A percentile compares a stretch with the other conserved stretches of the same genome.
Conservation (phyloP, 345 rosid genomes). For the Hirschfeldia incana region DNA sequence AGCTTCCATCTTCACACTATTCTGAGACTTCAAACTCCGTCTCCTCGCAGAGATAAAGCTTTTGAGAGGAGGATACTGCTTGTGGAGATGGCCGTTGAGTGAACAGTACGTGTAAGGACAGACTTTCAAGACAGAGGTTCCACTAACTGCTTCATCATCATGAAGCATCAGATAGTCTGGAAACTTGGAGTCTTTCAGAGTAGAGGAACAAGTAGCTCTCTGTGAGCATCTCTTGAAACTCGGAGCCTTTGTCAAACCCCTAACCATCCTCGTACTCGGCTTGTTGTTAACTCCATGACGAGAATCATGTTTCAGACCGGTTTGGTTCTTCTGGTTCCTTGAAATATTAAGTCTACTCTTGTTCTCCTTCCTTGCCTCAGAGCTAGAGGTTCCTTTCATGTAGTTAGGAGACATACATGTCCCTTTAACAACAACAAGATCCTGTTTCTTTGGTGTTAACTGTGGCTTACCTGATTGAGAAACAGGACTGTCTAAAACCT, state of each 20-base stretch:
- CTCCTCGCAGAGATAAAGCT: constrained; percentile 69
- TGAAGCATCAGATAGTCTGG: constrained; percentile 70
- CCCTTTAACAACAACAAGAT: constrained; percentile 31
- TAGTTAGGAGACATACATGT: constrained; percentile 62
- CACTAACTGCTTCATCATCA: constrained; percentile 52
- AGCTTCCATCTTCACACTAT: constrained; percentile 36
- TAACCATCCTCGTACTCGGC: constrained; percentile 55
- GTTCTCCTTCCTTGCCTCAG: constrained; percentile 74
- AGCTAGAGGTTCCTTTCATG: constrained; percentile 88
- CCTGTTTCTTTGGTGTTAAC: constrained; percentile 37
- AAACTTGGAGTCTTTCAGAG: constrained; percentile 79
- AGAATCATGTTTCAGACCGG: constrained; percentile 18
- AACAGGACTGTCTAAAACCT: constrained; percentile 43
- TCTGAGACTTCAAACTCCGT: constrained; percentile 61
- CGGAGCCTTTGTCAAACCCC: constrained; percentile 65
- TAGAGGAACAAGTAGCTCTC: constrained; percentile 87
- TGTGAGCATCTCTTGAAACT: constrained; percentile 65
- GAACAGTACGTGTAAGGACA: constrained; percentile 88
- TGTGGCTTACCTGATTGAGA: constrained; percentile 52
- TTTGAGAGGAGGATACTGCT: constrained; percentile 71
- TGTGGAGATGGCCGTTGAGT: constrained; percentile 82
- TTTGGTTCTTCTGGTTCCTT: constrained; percentile 29
- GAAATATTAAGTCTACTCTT: constrained; percentile 16
- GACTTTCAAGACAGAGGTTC: constrained; percentile 73
- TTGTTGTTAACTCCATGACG: constrained; percentile 36